Percentiles rank a stretch among this genome's conserved stretches.
Evolutionary conservation across 1,139 yeast species (phyloP).

Genomic region (Hansenula lynferdii): DNA sequence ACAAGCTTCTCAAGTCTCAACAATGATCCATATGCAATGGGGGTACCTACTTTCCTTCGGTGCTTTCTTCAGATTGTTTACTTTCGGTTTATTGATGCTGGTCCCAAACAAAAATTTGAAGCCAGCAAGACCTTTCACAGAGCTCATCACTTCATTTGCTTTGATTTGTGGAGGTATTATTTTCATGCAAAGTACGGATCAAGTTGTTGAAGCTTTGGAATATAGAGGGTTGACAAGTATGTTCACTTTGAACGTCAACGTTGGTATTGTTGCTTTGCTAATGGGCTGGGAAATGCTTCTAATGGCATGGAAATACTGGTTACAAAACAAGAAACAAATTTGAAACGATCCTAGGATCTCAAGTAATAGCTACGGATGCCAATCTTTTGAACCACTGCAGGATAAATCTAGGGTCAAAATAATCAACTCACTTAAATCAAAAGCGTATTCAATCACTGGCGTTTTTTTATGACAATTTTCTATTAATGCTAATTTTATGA

Average conservation of each 20-base stretch:
- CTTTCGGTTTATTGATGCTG: conserved; percentile 56
- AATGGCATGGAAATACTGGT: conserved; percentile 57
- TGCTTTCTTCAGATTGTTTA: conserved; percentile 66
- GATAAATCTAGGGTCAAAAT: no score
- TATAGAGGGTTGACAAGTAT: conserved; percentile 82
- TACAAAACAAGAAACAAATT: conserved; percentile 25
- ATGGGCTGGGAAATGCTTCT: conserved; percentile 88
- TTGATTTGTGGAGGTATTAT: conserved; percentile 84
- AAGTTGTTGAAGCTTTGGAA: conserved; percentile 76
- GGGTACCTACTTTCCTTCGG: conserved; percentile 77
- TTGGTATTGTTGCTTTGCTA: conserved; percentile 72
- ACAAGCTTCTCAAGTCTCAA: conserved; percentile 74
- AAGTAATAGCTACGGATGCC: no score
- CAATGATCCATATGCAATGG: conserved; percentile 87
- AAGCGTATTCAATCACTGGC: no score
- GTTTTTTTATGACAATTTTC: no score
- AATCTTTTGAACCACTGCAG: no score
- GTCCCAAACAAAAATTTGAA: conserved; percentile 38
- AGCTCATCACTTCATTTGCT: conserved; percentile 71
- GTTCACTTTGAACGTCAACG: conserved; percentile 84
- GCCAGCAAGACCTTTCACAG: conserved; percentile 80
- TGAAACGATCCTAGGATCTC: no score
- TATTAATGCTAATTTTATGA: no score
- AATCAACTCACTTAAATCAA: no score
- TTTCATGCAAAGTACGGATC: conserved; percentile 89